Base-by-base conservation (phyloP, 2,329 filamentous ascomycete genomes). In the Dactylonectria estremocensis region DNA sequence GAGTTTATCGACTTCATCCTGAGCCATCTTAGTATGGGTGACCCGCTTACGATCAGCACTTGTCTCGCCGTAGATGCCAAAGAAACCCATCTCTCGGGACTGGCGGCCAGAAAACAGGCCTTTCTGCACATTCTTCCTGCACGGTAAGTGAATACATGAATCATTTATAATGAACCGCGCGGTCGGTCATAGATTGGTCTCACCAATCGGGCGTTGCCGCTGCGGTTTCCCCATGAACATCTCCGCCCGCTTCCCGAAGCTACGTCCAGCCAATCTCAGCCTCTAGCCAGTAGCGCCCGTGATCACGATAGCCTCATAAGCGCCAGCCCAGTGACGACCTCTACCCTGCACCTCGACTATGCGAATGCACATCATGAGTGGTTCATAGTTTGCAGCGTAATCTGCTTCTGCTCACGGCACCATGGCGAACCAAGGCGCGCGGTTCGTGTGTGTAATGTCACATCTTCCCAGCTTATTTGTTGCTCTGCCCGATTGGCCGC, bases 271-370 rank as follows among this genome's bases (percentile, higher is more conserved):
- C 50, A 61, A 66, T 46, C 40, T 50, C 20, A 43, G 18, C 13
- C n/a, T 24, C 58, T 49, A 33, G 46, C 59, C 55, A 55, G 55
- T 64, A 33, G 40, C 43, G 35, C 31, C 13, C 33, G 28, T 52
- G 22, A 49, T 56, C 57, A 16, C 20, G 22, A 57, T 18, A 45
- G 8, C 14, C 5, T 35, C 16, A 18, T 67, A 64, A 58, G 53
- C 65, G 65, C 65, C 65, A n/a, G 24, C 55, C 14, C 28, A 14
- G 35, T 31, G 13, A 43, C 35, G 11, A 6, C 22, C 37, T 11
- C 14, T 67, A 59, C 64, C 64, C 64, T 67, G 46, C n/a, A 66
- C 22, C 31, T 18, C 24, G 24, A 43, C 20, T 43, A 49, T 6
- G 5, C 37, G n/a, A 49, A 24, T 48, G n/a, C 31, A 18, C 18